phyloP scores from a whole-genome alignment of 495 filamentous ascomycete genomes.

The Hyaloscypha bicolor region DNA sequence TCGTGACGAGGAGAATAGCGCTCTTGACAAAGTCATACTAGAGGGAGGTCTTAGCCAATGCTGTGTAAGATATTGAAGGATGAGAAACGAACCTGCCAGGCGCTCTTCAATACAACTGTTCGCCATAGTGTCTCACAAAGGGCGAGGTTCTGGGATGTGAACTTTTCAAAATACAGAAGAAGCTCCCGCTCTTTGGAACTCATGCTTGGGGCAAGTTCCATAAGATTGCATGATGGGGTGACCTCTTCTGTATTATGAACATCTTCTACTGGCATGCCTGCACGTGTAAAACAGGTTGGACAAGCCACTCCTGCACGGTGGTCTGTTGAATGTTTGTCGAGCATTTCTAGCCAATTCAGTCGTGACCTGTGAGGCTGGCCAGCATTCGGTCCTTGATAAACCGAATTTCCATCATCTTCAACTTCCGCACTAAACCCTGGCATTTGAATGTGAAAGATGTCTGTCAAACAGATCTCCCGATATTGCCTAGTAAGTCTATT shows the following conservation, averaged over 20 bases:
- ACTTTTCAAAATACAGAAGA: conserved; percentile 8
- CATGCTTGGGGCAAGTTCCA: not conserved
- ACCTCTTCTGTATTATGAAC: not conserved
- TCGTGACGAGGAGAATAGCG: conserved; percentile 1
- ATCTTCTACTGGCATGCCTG: not conserved
- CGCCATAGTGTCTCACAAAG: not conserved
- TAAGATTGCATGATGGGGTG: not conserved
- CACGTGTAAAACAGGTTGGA: not conserved
- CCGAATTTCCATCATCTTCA: not conserved
- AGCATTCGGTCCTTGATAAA: not conserved
- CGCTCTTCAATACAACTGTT: not conserved
- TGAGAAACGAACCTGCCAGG: conserved; percentile 7
- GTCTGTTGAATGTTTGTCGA: not conserved
- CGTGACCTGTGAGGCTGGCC: not conserved
- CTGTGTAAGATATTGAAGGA: not conserved
- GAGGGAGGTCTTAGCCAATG: not conserved
- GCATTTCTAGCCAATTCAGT: not conserved
- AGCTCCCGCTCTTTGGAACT: conserved; percentile 3
- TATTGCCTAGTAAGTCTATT: not conserved
- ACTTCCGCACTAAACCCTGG: not conserved
- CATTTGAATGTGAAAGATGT: not conserved
- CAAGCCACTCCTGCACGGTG: not conserved
- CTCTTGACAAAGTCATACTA: conserved; percentile 17
- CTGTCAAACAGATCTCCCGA: not conserved
- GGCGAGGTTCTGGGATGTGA: conserved; percentile 9